A percentile compares a stretch with the other conserved stretches of the same genome.
Evolutionary conservation across 257 asterid genomes (phyloP).

Genomic region (Asclepias syriaca): DNA sequence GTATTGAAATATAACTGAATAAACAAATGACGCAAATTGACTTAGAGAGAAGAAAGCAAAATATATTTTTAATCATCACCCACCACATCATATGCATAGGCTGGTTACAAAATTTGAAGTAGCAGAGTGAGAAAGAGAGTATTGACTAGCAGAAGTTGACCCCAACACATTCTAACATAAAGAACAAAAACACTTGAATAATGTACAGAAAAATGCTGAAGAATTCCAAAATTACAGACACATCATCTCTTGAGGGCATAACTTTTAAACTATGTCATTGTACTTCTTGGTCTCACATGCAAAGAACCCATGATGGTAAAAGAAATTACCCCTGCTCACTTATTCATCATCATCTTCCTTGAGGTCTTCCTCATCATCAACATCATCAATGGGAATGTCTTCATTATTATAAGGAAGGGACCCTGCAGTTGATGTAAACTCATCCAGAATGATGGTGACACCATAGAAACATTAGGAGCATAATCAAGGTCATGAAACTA

Average conservation of each 20-base stretch:
- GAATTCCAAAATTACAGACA: neutral
- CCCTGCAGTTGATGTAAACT: slow-evolving; percentile 28
- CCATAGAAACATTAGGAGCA: slow-evolving; percentile 4
- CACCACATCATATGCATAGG: neutral
- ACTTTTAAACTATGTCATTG: neutral
- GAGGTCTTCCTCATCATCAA: slow-evolving; percentile 44
- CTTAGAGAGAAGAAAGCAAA: neutral
- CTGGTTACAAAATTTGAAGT: neutral
- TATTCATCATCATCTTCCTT: slow-evolving; percentile 23
- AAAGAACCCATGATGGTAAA: slow-evolving; percentile 9
- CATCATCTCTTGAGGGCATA: slow-evolving; percentile 1
- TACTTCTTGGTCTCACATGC: slow-evolving; percentile 2
- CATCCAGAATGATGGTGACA: slow-evolving; percentile 8
- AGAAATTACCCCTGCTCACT: neutral
- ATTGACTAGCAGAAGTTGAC: neutral
- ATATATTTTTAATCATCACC: slow-evolving; percentile 1
- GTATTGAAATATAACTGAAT: neutral
- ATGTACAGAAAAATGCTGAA: neutral
- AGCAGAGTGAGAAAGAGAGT: neutral
- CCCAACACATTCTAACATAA: neutral
- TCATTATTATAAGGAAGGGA: slow-evolving; percentile 34
- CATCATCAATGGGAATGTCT: slow-evolving; percentile 63
- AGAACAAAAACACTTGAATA: neutral
- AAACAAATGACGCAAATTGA: neutral
- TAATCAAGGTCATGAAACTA: slow-evolving; percentile 6